Evolutionary conservation across 768 basidiomycete genomes (phyloP).

Genomic region (Pleurotus tuoliensis): DNA sequence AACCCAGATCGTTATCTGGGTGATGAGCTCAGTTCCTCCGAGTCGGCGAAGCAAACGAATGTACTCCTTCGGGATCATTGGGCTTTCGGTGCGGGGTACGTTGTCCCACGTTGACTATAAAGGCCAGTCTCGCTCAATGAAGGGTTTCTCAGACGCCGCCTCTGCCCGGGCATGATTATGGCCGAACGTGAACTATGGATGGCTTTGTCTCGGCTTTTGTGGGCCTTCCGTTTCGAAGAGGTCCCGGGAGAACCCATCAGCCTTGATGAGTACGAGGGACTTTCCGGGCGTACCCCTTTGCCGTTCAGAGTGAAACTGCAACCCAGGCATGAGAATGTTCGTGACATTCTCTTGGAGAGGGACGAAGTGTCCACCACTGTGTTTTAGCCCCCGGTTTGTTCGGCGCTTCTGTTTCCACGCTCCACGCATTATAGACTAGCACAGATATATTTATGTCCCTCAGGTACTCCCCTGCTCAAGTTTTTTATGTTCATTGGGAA

Average conservation of each 20-base stretch:
- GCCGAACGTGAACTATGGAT: conserved; percentile 32
- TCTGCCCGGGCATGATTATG: conserved; percentile 29
- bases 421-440: no score
- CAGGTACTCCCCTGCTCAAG: no score
- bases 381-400: no score
- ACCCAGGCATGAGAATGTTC: conserved; percentile 10
- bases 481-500: no score
- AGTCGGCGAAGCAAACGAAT: conserved; percentile 27
- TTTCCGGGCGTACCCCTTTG: conserved; percentile 26
- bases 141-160: conserved; percentile 17
- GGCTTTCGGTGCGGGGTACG: conserved; percentile 34
- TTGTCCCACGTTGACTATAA: not conserved
- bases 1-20: conserved; percentile 32
- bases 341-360: conserved; percentile 1
- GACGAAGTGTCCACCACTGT: not conserved
- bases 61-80: conserved; percentile 30
- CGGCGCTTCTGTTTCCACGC: no score
- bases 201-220: conserved; percentile 29
- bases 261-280: conserved; percentile 30
- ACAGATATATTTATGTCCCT: no score
- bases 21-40: conserved; percentile 22
- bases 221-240: conserved; percentile 25
- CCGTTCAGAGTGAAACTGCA: conserved; percentile 20
- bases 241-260: conserved; percentile 28
- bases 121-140: not conserved